Base-by-base conservation (phyloP, 768 basidiomycete species). In the Cyathus striatus region DNA sequence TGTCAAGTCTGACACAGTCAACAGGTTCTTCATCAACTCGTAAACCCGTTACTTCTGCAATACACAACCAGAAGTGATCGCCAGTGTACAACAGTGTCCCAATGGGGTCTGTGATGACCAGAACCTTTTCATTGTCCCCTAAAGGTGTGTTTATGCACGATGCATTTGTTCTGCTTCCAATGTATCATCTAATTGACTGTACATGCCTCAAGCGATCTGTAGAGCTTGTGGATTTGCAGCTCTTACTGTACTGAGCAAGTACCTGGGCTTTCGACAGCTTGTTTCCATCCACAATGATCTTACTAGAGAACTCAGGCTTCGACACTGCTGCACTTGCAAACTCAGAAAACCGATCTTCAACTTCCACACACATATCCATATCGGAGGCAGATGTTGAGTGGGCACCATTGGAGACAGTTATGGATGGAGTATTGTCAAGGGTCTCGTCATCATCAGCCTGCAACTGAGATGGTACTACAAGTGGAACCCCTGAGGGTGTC, bases 31-130 rank as follows among this genome's bases (percentile, higher is more conserved):
- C n/a, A n/a, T n/a, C n/a, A n/a, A n/a, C n/a, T n/a, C n/a, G n/a
- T n/a, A n/a, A n/a, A n/a, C n/a, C n/a, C n/a, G n/a, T n/a, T n/a
- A n/a, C n/a, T n/a, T n/a, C n/a, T n/a, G n/a, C 61, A 22, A 65
- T 43, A 20, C 54, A 50, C 1, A 65, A 49, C 49, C 60, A 63
- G 16, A 59, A 13, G 14, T 53, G 25, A 2, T 51, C 42, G 1
- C 60, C 55, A 20, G 40, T 53, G 6, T 34, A 41, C 1, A 64
- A 16, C 2, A 64, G 44, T 0, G 54, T 50, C 2, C 50, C 49
- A 23, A 64, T 51, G 4, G 59, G 61, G 23, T 62, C 59, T 0
- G 45, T 51, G 1, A 59, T 39, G 18, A 58, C 18, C 20, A 61
- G 25, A 4, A 41, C 23, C 1, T 48, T 16, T n/a, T n/a, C n/a